Percentiles rank a stretch among this genome's conserved stretches.
These are phyloP conservation scores for Schrenkiella parvula DNA, from an alignment of 345 rosid genomes.

Conservation along the genomic window DNA sequence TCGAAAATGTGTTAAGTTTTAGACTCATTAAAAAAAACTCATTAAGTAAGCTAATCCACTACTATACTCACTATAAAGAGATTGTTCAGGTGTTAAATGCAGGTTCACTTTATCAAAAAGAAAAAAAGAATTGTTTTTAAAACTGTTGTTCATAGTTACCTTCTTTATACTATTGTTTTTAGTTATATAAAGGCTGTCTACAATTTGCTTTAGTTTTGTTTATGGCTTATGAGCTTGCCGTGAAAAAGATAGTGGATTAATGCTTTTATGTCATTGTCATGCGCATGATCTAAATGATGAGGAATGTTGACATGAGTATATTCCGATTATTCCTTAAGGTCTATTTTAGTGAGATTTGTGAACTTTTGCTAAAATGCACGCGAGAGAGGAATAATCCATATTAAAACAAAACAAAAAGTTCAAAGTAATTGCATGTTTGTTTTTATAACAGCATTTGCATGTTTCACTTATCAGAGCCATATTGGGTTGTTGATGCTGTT, in stretches of 20 bases:
- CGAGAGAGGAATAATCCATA: neutral
- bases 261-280: neutral
- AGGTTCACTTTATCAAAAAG: too few species aligned
- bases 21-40: too few species aligned
- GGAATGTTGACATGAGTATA: constrained; percentile 4
- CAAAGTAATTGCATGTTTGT: neutral
- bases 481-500: constrained; percentile 31
- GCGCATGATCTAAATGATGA: constrained; percentile 20
- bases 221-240: neutral
- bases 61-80: too few species aligned
- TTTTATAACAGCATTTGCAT: constrained; percentile 11
- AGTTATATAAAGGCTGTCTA: neutral
- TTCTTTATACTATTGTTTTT: neutral
- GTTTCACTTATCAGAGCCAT: constrained; percentile 27
- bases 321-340: constrained; percentile 13
- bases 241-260: neutral
- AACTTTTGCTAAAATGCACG: constrained; percentile 15
- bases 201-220: constrained; percentile 3
- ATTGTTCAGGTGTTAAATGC: too few species aligned
- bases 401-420: neutral
- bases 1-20: too few species aligned
- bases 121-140: too few species aligned
- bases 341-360: constrained; percentile 2
- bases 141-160: neutral
- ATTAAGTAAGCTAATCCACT: too few species aligned